phyloP scores from a whole-genome alignment of 2,329 filamentous ascomycete species.

The Penicillium glabrum region DNA sequence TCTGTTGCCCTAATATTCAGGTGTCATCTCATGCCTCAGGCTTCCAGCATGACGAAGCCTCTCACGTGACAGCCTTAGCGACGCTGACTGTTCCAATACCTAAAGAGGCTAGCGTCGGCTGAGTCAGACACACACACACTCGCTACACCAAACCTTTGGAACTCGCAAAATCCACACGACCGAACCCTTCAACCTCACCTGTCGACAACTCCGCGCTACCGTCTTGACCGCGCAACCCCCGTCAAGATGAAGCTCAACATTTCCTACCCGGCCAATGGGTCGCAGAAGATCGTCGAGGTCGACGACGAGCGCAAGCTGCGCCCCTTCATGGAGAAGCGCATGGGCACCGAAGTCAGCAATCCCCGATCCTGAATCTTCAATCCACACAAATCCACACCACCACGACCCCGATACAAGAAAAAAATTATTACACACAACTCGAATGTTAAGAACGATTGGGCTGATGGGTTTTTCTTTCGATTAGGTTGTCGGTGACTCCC shows the following conservation, averaged over 20 bases:
- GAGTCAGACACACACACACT: slow-evolving; percentile 44
- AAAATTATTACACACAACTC: slow-evolving; percentile 13
- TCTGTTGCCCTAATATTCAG: background rate
- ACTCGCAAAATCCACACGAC: slow-evolving; percentile 41
- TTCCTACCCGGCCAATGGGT: slow-evolving; percentile 97
- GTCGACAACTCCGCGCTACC: slow-evolving; percentile 46
- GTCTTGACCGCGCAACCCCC: slow-evolving; percentile 49
- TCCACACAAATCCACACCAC: slow-evolving; percentile 9
- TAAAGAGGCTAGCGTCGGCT: slow-evolving; percentile 29
- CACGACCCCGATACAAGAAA: slow-evolving; percentile 1
- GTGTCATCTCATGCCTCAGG: background rate
- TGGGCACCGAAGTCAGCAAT: slow-evolving; percentile 57
- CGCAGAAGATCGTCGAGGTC: slow-evolving; percentile 98
- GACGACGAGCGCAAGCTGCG: slow-evolving; percentile 99
- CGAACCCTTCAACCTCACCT: slow-evolving; percentile 38
- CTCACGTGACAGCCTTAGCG: slow-evolving; percentile 21
- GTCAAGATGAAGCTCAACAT: slow-evolving; percentile 76
- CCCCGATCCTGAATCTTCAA: slow-evolving; percentile 19
- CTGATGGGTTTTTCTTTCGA: slow-evolving; percentile 33
- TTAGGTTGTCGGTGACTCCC: slow-evolving; percentile 85
- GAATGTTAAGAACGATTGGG: slow-evolving; percentile 22
- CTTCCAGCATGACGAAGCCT: background rate
- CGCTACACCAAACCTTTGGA: slow-evolving; percentile 39
- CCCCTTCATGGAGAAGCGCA: slow-evolving; percentile 98
- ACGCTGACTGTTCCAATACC: slow-evolving; percentile 13